Percentiles rank a stretch among this genome's conserved stretches.
These are phyloP conservation scores for Plantago ovata DNA, from an alignment of 257 asterid species.

Conservation along the genomic window DNA sequence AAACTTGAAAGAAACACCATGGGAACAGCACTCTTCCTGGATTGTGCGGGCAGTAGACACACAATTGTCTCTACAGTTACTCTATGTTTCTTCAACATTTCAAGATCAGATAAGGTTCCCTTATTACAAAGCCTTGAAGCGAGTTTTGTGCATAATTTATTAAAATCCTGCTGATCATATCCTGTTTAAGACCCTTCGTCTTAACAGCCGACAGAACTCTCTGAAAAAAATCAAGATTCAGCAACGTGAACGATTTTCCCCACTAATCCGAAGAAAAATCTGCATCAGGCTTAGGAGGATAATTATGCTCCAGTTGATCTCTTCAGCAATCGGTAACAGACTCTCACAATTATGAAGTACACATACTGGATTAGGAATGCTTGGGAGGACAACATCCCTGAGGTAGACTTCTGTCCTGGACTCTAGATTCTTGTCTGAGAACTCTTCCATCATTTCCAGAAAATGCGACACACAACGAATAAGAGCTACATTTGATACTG, in stretches of 20 bases:
- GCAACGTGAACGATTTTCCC: constrained; percentile 63
- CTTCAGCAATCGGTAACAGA: constrained; percentile 60
- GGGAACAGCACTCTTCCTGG: constrained; percentile 81
- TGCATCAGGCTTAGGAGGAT: constrained; percentile 45
- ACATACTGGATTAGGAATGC: constrained; percentile 59
- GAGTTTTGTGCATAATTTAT: constrained; percentile 77
- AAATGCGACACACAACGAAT: constrained; percentile 68
- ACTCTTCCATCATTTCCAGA: constrained; percentile 87
- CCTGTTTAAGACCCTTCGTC: constrained; percentile 80
- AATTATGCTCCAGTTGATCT: constrained; percentile 61
- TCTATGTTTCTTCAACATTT: constrained; percentile 65
- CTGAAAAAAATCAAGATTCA: constrained; percentile 72
- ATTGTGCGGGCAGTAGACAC: constrained; percentile 61
- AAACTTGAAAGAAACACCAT: constrained; percentile 85
- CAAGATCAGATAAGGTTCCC: constrained; percentile 47
- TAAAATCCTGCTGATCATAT: constrained; percentile 65
- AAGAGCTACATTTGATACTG: constrained; percentile 60
- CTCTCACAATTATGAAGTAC: constrained; percentile 73
- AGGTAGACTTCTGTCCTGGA: constrained; percentile 54
- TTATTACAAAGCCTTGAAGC: constrained; percentile 52
- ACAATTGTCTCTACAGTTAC: constrained; percentile 58
- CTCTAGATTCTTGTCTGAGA: constrained; percentile 70
- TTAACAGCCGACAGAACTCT: constrained; percentile 72
- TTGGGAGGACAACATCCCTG: constrained; percentile 50
- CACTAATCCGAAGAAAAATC: constrained; percentile 76